Base-by-base conservation (phyloP, 805 yeast genomes). In the Metschnikowia koreensis region DNA sequence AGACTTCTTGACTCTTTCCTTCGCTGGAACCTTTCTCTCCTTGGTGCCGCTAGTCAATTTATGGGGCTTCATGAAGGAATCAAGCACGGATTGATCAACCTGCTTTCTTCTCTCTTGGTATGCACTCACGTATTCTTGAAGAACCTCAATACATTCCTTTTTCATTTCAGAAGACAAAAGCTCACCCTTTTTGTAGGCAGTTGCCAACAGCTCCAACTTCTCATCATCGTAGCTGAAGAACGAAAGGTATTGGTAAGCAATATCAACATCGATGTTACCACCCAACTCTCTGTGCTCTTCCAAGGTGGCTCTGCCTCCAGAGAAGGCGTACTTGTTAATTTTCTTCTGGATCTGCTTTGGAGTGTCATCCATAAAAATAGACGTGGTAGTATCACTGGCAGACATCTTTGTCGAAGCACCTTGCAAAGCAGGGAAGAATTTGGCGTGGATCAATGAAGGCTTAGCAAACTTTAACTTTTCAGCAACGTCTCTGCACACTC, bases 401-500 rank as follows among this genome's bases (percentile, higher is more conserved):
- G 96, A 87, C 99, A 94, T 94, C 75, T 94, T 94, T 38, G 97
- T 88, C 13, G 91, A 81, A 5, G 98, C 86, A 49, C 99, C 99
- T 77, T 94, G 98, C 61, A 93, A 75, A 48, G 99, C 98, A 42
- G 99, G 99, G 87, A 94, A 94, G 72, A 94, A 94, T 70, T 89
- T 87, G 49, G 99, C 85, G 71, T 94, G 98, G 57, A 94, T 77
- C 66, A 94, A 80, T 9, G 97, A 83, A 16, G 98, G 98, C 73
- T 94, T 94, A 56, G 91, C 76, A 68, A 81, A 96, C 70, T 86
- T 87, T 68, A 94, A 81, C 71, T 93, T 94, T 64, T 85, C 91
- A 10, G 99, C 97, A 59, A 94, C 99, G 68, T 94, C 99, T 73
- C 99, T 82, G 71, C 97, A 89, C 22, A 94, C 96, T 72, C 99